phyloP scores from a whole-genome alignment of 1,284 basidiomycete genomes.

The Sporisorium sorghi region DNA sequence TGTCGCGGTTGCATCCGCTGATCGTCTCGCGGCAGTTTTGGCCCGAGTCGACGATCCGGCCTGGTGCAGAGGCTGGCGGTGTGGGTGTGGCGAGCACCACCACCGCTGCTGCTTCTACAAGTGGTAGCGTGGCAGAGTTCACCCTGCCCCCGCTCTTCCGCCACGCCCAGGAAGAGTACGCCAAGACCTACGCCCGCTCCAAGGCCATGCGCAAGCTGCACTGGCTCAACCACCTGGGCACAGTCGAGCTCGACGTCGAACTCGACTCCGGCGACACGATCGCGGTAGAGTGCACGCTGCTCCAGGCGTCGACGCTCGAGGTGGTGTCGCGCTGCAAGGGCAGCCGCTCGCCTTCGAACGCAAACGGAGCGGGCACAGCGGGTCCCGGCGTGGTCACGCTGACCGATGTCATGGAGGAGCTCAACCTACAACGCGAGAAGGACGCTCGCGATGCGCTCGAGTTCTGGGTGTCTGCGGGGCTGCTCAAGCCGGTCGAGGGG shows the following conservation, averaged over 20 bases:
- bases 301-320: conserved; percentile 44
- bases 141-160: conserved; percentile 55
- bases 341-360: neutral
- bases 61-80: neutral
- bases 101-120: neutral
- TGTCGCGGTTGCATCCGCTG: conserved; percentile 56
- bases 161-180: conserved; percentile 49
- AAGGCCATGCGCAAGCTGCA: conserved; percentile 53
- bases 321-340: conserved; percentile 28
- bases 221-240: conserved; percentile 59
- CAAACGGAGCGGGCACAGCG: neutral
- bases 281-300: conserved; percentile 35
- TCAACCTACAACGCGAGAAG: conserved; percentile 45
- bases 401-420: conserved; percentile 43
- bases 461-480: conserved; percentile 29
- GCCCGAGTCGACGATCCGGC: conserved; percentile 51
- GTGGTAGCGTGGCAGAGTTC: conserved; percentile 31
- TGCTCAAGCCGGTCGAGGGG: conserved; percentile 21
- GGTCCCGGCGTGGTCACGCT: conserved; percentile 30
- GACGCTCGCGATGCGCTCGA: conserved; percentile 40
- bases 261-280: conserved; percentile 48
- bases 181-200: conserved; percentile 23
- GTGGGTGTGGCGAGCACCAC: neutral
- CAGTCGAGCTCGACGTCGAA: conserved; percentile 56
- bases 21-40: conserved; percentile 66